Evolutionary conservation across 176 grass and related monocot genomes (phyloP), one percentile per base, ranked within the genome.

Genomic region (Avena insularis): DNA sequence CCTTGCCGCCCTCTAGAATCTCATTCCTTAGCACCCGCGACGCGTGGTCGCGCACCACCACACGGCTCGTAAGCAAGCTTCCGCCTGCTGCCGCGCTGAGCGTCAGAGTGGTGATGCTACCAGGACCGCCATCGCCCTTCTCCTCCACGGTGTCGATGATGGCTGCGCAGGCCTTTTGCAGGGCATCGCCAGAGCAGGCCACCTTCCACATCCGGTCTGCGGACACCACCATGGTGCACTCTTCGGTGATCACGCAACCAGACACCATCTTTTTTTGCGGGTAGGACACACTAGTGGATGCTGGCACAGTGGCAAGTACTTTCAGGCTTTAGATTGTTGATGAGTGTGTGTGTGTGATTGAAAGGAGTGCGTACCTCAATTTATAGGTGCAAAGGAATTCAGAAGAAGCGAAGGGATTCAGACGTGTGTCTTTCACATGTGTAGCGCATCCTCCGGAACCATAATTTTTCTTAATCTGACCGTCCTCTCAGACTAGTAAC

Each of bases 151-250:
- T 36, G 10, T 78, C 86, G 47, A 89, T 16, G 46, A 82, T 17
- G 36, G 71, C 82, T 7, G 72, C 62, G 35, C 64, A 88, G 12
- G n/a, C 79, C 79, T 89, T 83, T 46, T 56, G 23, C 45, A 79
- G 4, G 72, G 10, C 1, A 3, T 35, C 33, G n/a, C 9, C 23
- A 48, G n/a, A 10, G 54, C 50, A 53, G 56, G n/a, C 4, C 7
- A 9, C 51, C 83, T 86, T 89, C 86, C 90, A 92, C 46, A 89
- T 2, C 68, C 47, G n/a, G n/a, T 79, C 79, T 0, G 83, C 87
- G 8, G 78, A 21, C 12, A 92, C 56, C 23, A 83, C 79, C 69
- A 89, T 9, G 4, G 63, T 2, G 46, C 16, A 4, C 13, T 92
- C 86, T 11, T 83, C 65, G 21, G 25, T 67, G 64, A 92, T 15